Conservation (phyloP, 352 stramenopile genomes). For the Phytophthora litchii region DNA sequence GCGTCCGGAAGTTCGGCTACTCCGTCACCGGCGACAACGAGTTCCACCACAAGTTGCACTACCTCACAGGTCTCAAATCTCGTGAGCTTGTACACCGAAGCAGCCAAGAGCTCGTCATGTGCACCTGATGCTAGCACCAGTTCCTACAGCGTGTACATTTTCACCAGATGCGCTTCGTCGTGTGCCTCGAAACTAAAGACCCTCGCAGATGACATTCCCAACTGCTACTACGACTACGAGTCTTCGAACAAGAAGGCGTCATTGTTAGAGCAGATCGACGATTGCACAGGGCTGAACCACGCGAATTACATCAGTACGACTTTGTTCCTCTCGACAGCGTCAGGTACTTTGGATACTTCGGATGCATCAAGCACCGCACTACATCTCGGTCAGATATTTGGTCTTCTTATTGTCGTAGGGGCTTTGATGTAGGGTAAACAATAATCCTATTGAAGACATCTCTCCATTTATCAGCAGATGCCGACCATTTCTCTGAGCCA, state of each 20-base stretch:
- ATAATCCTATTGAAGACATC: too few species aligned
- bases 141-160: constrained; percentile 34
- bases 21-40: constrained; percentile 5
- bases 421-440: constrained; percentile 6
- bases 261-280: constrained; percentile 11
- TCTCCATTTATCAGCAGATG: background rate
- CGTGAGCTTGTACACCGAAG: constrained; percentile 16
- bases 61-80: constrained; percentile 18
- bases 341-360: background rate
- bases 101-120: constrained; percentile 28
- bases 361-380: background rate
- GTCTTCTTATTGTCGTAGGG: background rate
- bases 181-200: constrained; percentile 24
- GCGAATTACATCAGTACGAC: constrained; percentile 22
- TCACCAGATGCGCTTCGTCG: constrained; percentile 31
- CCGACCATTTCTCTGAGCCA: background rate
- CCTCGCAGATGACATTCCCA: constrained; percentile 28
- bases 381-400: background rate
- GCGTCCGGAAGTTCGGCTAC: background rate
- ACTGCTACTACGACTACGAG: constrained; percentile 42
- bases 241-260: constrained; percentile 35
- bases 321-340: constrained; percentile 4
- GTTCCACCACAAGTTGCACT: constrained; percentile 20
- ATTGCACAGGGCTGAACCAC: background rate
- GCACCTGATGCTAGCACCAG: constrained; percentile 19